Base-by-base conservation (phyloP, 2,329 filamentous ascomycete genomes). In the Trichophyton equinum region DNA sequence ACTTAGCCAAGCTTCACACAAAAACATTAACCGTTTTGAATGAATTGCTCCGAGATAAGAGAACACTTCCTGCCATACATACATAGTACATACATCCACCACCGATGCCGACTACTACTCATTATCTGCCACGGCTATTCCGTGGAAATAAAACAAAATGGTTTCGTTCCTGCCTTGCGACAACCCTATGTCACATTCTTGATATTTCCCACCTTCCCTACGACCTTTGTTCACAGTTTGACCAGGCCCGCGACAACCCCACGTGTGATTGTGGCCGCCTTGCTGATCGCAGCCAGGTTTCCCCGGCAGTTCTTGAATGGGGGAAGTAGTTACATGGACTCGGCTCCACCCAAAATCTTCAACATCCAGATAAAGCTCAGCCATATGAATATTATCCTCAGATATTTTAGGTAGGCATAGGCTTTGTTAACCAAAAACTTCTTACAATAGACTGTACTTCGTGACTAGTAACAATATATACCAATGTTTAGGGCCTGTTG, bases 321-420 rank as follows among this genome's bases (percentile, higher is more conserved):
- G 57, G 59, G 59, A 3, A 18, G 38, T 30, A 30, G 27, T 49
- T 22, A 7, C 6, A 6, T 47, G 2, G 42, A 33, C 40, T 49
- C 13, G 36, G 53, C 38, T 38, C 59, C 51, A 22, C 59, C 49
- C 49, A 49, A 51, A 57, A 57, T 53, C 22, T 57, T 61, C 59
- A 11, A 57, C 59, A 38, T 61, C 51, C 4, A 57, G 59, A 22
- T 57, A 61, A 61, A 61, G 9, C 40, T 57, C 53, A 36, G 49
- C 49, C 47, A 8, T 44, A 44, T 18, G 40, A 44, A 44, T n/a
- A 4, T n/a, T 8, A 44, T 44, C 15, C 15, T 42, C 15, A 9
- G 11, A 40, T 40, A 15, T 40, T 44, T 1, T 44, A 44, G 40
- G 15, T 44, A 15, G 40, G 13, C 40, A 44, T 44, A 18, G 6